Evolutionary conservation across 192 early-diverging fungal genomes (phyloP).

Genomic region (Coemansia sp.): DNA sequence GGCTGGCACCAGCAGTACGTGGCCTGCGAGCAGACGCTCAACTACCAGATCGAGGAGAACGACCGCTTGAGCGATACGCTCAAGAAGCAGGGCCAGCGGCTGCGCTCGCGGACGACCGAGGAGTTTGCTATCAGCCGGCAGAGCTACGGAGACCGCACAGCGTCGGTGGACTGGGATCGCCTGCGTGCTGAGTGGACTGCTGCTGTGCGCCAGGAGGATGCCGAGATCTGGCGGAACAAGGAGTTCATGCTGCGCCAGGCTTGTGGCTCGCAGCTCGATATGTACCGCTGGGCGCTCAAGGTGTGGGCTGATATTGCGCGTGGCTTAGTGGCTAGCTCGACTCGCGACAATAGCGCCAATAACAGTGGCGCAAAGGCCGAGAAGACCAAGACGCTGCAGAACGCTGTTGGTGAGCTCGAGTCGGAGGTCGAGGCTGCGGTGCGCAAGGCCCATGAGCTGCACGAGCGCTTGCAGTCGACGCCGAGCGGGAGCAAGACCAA

Average conservation of each 20-base stretch:
- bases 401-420: slow-evolving; percentile 32
- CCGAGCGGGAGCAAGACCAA: background rate
- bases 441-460: slow-evolving; percentile 4
- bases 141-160: slow-evolving; percentile 14
- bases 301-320: slow-evolving; percentile 33
- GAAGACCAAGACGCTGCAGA: slow-evolving; percentile 9
- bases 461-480: slow-evolving; percentile 3
- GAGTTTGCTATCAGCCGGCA: slow-evolving; percentile 6
- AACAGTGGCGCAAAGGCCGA: background rate
- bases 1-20: slow-evolving; percentile 38
- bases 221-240: slow-evolving; percentile 15
- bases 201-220: slow-evolving; percentile 7
- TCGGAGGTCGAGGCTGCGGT: slow-evolving; percentile 21
- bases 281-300: slow-evolving; percentile 25
- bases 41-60: slow-evolving; percentile 26
- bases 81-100: background rate
- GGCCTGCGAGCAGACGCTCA: slow-evolving; percentile 17
- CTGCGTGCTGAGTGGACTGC: slow-evolving; percentile 13
- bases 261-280: slow-evolving; percentile 34
- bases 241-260: slow-evolving; percentile 25
- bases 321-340: background rate
- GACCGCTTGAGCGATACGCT: slow-evolving; percentile 13
- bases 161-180: slow-evolving; percentile 26
- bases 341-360: background rate
- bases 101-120: slow-evolving; percentile 15